A percentile compares a stretch with the other conserved stretches of the same genome.
These are phyloP conservation scores for Fusarium dlaminii DNA, from an alignment of 2,329 filamentous ascomycete species.

Conservation along the genomic window DNA sequence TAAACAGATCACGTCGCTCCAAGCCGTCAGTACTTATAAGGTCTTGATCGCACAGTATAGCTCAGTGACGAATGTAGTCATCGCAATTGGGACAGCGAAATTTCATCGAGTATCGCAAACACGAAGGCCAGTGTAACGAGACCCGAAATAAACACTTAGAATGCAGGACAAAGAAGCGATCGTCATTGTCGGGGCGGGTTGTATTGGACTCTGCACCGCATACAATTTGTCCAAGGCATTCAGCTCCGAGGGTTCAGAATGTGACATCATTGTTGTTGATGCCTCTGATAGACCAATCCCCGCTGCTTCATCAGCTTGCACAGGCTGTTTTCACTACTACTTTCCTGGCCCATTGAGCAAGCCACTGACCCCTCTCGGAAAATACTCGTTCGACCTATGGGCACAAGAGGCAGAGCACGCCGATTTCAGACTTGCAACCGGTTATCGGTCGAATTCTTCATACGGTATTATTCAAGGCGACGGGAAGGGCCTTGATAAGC, in stretches of 20 bases:
- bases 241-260: rapidly evolving
- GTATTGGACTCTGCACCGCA: not conserved
- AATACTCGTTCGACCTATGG: not conserved
- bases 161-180: not conserved
- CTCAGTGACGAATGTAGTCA: too few species aligned
- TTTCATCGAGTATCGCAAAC: too few species aligned
- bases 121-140: not conserved
- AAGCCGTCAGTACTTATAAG: too few species aligned
- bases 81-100: too few species aligned
- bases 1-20: too few species aligned
- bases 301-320: not conserved
- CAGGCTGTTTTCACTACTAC: not conserved
- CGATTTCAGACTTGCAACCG: not conserved
- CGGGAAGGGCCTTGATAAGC: not conserved
- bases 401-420: not conserved
- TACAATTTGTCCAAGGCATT: not conserved
- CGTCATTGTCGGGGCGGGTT: not conserved
- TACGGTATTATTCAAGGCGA: not conserved
- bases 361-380: not conserved
- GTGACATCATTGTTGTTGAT: not conserved
- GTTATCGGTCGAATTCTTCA: not conserved
- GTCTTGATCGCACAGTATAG: too few species aligned
- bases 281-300: rapidly evolving
- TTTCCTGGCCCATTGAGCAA: not conserved
- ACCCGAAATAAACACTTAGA: not conserved